Percentiles rank a stretch among this genome's conserved stretches.
These are phyloP conservation scores for Colletotrichum acutatum DNA, from an alignment of 2,329 filamentous ascomycete genomes.

Conservation along the genomic window DNA sequence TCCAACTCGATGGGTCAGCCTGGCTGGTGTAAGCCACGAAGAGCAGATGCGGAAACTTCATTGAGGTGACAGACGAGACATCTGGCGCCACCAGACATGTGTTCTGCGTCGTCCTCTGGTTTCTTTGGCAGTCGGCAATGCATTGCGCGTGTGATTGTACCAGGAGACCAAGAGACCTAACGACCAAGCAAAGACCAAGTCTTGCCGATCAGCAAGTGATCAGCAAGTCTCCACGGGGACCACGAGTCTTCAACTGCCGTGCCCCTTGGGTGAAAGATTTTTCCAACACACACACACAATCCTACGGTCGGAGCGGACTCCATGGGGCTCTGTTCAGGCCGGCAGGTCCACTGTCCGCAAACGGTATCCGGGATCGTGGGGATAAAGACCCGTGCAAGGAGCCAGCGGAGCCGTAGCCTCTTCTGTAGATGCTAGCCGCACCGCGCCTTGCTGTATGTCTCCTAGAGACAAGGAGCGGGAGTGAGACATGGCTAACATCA, in stretches of 20 bases:
- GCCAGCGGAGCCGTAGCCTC: not conserved
- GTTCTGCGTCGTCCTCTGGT: not conserved
- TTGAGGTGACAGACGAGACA: not conserved
- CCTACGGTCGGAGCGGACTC: not conserved
- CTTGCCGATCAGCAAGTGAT: not conserved
- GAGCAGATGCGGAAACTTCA: constrained; percentile 12
- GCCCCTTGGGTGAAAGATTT: not conserved
- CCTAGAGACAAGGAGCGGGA: not conserved
- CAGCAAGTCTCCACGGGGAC: not conserved
- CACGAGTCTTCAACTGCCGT: not conserved
- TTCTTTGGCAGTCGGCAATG: not conserved
- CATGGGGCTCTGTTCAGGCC: not conserved
- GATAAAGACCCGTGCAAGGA: constrained; percentile 15
- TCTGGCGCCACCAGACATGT: not conserved
- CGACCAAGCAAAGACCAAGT: not conserved
- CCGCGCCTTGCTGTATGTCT: not conserved
- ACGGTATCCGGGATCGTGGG: not conserved
- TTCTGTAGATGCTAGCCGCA: not conserved
- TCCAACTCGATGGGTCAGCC: not conserved
- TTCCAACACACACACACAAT: not conserved
- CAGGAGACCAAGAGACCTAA: not conserved
- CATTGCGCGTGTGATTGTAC: not conserved
- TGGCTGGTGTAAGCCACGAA: constrained; percentile 8
- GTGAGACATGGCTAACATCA: constrained; percentile 26
- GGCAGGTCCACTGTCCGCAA: constrained; percentile 1